Percentiles rank a stretch among this genome's conserved stretches.
Evolutionary conservation across 768 basidiomycete genomes (phyloP).

Genomic region (Pisolithus microcarpus): DNA sequence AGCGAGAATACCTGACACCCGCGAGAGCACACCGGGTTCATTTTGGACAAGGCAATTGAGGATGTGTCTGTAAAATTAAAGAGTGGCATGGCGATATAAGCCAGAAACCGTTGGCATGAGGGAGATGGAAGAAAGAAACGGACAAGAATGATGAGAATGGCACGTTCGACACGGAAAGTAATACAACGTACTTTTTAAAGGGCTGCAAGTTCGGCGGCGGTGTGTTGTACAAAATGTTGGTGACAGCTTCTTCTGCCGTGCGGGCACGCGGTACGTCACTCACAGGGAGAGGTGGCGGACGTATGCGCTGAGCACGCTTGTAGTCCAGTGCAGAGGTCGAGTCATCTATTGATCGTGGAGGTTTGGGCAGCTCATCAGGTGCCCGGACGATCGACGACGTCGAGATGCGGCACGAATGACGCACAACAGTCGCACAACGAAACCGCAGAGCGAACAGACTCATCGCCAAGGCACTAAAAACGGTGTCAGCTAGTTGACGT

Average conservation of each 20-base stretch:
- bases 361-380: conserved; percentile 46
- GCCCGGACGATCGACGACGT: conserved; percentile 10
- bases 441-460: conserved; percentile 11
- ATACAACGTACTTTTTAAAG: conserved; percentile 70
- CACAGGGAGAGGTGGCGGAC: conserved; percentile 79
- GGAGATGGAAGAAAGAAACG: not conserved
- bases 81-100: too few species aligned
- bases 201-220: conserved; percentile 87
- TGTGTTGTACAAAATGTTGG: conserved; percentile 95
- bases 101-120: not conserved
- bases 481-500: not conserved
- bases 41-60: conserved; percentile 98
- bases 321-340: conserved; percentile 94
- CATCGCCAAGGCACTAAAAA: not conserved
- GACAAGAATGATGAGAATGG: conserved; percentile 2
- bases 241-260: conserved; percentile 92
- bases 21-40: conserved; percentile 97
- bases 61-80: conserved; percentile 57
- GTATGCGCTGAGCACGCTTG: conserved; percentile 60
- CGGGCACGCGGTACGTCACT: conserved; percentile 80
- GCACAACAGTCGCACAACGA: conserved; percentile 14
- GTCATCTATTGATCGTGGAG: conserved; percentile 79
- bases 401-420: conserved; percentile 18
- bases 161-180: not conserved
- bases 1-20: conserved; percentile 95